Base-by-base conservation (phyloP, 2,329 filamentous ascomycete species). In the Achaetomium macrosporum region DNA sequence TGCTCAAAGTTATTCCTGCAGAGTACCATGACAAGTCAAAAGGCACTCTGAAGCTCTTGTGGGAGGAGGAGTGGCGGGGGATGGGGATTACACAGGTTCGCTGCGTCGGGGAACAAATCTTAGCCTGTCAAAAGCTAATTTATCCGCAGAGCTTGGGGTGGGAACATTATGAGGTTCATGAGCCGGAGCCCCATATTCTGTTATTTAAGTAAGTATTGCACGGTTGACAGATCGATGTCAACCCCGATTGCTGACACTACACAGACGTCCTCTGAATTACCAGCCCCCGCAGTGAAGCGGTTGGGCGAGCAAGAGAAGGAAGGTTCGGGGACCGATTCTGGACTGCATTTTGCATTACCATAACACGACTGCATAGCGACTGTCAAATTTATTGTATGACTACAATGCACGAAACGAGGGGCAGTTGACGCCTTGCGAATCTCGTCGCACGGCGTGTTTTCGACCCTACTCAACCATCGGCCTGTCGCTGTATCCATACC, bases 111-210 rank as follows among this genome's bases (percentile, higher is more conserved):
- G 10, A 5, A 5, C 11, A 5, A 13, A 16, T 17, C 3, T n/a
- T 11, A 30, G 12, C 16, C 30, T 12, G 37, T n/a, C 17, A 5
- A 9, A 39, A 39, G 11, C 54, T 58, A 17, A 57, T 30, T 17
- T 31, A 42, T 37, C 19, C 42, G 46, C 68, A 97, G 91, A 97
- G 92, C 76, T 77, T 99, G 65, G 93, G 93, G 53, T 99, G 93
- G 93, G 92, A 97, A 70, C 93, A 99, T 71, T 99, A 99, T 69
- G 93, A 99, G 72, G 93, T 99, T 50, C 93, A 99, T 71, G 93
- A 97, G 71, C 93, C 93, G 41, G 93, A 99, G 74, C 93, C 93
- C 60, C 93, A 99, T 71, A 99, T 99, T 66, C 81, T 99, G 51
- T 82, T 99, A 31, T 99, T 99, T 82, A 99, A 99, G 92, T 96